Base-by-base conservation (phyloP, 108 stramenopile species). In the Cylindrotheca fusiformis region DNA sequence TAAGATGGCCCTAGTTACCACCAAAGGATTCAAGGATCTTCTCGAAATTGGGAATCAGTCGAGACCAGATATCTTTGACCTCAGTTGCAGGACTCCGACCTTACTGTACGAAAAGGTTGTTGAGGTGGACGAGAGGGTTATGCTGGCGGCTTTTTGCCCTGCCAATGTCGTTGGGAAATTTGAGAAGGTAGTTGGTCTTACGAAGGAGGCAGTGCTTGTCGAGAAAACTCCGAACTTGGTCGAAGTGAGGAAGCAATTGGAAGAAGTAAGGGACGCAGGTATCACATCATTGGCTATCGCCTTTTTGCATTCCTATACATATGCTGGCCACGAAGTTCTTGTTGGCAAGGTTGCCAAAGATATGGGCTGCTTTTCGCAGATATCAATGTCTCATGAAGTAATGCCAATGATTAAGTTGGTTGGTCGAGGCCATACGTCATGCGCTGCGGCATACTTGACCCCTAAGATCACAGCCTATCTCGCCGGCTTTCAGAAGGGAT, bases 391-490 rank as follows among this genome's bases (percentile, higher is more conserved):
- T 23, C 83, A 80, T 58, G 62, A 94, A 57, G 94, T 97, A 30
- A 95, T 95, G 94, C 83, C 89, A 47, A 98, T 96, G 97, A 93
- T 99, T 51, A 93, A 95, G 67, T 51, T 94, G 32, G 98, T 99
- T 3, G 83, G 91, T 8, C 77, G 97, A 14, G 95, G 95, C 5
- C 86, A 91, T 55, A 99, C 98, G 0, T 85, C 95, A 4, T 90
- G 84, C 51, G 97, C 95, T n/a, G 93, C 96, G 45, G 98, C 97
- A 14, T 99, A 99, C 67, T 74, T 99, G 23, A 98, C 97, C 14
- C 98, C 98, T 32, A 86, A 91, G 60, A 97, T 98, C 51, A 81
- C 78, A 10, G 65, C 73, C 24, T 99, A 99, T 65, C 52, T 99
- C 1, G 64, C 63, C 20, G 76, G 81, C 36, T 99, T 99, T 62